phyloP scores from a whole-genome alignment of 305 asterid species.

The Solanum chacoense region DNA sequence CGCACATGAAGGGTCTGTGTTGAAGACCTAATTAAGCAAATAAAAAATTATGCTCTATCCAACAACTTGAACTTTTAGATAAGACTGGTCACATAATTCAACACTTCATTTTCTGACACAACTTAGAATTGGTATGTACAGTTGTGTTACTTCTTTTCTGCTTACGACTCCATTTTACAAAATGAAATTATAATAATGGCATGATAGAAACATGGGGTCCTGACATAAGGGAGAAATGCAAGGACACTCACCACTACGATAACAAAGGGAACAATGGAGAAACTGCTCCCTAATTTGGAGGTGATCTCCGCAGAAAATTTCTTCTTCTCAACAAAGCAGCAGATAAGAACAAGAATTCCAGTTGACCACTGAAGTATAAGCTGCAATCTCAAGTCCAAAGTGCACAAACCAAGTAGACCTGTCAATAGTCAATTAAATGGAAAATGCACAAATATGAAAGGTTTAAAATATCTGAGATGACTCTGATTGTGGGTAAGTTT shows the following conservation, averaged over 20 bases:
- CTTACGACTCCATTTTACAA: not conserved
- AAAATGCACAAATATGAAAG: constrained; percentile 17
- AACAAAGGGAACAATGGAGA: constrained; percentile 74
- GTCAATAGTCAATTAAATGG: constrained; percentile 25
- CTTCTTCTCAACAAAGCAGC: constrained; percentile 80
- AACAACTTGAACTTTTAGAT: not conserved
- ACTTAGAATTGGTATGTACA: not conserved
- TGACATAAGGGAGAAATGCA: not conserved
- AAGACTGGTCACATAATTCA: not conserved
- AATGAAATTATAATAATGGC: not conserved
- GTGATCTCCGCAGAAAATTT: constrained; percentile 54
- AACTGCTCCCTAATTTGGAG: constrained; percentile 94
- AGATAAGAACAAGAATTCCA: constrained; percentile 76
- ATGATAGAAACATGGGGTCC: not conserved
- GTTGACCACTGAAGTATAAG: constrained; percentile 95
- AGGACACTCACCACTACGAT: constrained; percentile 76
- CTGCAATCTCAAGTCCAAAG: constrained; percentile 81
- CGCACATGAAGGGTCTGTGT: not conserved
- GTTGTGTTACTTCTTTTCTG: not conserved
- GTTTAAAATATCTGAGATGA: not conserved
- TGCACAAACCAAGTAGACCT: constrained; percentile 30
- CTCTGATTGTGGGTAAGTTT: not conserved
- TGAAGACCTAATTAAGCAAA: not conserved
- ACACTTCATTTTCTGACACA: not conserved
- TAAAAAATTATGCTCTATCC: not conserved